Evolutionary conservation across 345 rosid genomes (phyloP).

Genomic region (Eucalyptus tenuipes): DNA sequence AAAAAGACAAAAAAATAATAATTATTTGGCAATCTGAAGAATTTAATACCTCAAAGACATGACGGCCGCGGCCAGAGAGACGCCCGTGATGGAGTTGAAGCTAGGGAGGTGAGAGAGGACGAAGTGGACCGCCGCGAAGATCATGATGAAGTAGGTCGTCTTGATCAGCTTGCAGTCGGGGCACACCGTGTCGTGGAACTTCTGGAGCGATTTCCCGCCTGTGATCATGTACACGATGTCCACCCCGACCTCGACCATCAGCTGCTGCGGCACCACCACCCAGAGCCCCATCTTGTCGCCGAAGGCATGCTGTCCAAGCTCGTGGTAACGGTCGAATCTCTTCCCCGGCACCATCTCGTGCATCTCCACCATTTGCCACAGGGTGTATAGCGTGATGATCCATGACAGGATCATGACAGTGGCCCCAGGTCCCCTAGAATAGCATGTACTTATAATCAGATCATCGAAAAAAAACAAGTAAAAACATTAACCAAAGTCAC

Average conservation of each 20-base stretch:
- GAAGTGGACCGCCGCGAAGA: slow-evolving; percentile 43
- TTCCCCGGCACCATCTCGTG: slow-evolving; percentile 64
- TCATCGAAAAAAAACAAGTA: background rate
- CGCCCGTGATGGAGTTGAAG: slow-evolving; percentile 44
- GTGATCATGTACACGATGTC: slow-evolving; percentile 56
- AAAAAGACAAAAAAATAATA: background rate
- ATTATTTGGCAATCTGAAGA: background rate
- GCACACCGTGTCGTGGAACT: slow-evolving; percentile 27
- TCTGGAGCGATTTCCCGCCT: slow-evolving; percentile 51
- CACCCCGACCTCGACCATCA: slow-evolving; percentile 52
- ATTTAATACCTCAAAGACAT: slow-evolving; percentile 47
- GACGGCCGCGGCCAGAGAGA: slow-evolving; percentile 54
- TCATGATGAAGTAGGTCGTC: slow-evolving; percentile 48
- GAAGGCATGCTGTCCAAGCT: slow-evolving; percentile 59
- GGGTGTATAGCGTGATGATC: slow-evolving; percentile 58
- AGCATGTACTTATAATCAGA: background rate
- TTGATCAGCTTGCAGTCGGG: slow-evolving; percentile 27
- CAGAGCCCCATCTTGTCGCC: slow-evolving; percentile 65
- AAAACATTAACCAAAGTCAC: background rate
- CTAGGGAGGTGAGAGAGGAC: slow-evolving; percentile 53
- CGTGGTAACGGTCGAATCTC: slow-evolving; percentile 68
- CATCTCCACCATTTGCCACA: slow-evolving; percentile 91
- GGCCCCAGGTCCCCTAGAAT: background rate
- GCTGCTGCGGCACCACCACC: slow-evolving; percentile 60
- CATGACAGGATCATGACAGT: slow-evolving; percentile 42